Percentiles rank a stretch among this genome's conserved stretches.
phyloP scores from a whole-genome alignment of 1,139 yeast species.

The Diutina neorugosa region DNA sequence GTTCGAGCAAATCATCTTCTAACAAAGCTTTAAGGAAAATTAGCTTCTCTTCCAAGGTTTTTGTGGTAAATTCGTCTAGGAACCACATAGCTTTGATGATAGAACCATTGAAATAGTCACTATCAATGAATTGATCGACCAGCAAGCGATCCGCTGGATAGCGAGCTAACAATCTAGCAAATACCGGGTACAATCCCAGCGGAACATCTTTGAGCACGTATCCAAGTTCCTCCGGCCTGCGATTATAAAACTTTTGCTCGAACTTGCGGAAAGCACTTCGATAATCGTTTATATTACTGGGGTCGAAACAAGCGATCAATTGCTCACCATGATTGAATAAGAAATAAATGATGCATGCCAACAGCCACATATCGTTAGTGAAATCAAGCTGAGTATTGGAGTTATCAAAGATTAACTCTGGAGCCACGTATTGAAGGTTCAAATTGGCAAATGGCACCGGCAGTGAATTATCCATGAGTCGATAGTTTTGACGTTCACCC shows the following conservation, averaged over 20 bases:
- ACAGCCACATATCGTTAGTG: conserved; percentile 72
- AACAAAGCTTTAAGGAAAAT: conserved; percentile 59
- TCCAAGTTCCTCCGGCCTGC: conserved; percentile 33
- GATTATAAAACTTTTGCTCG: conserved; percentile 28
- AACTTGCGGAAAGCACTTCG: conserved; percentile 33
- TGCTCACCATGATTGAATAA: conserved; percentile 42
- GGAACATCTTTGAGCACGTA: conserved; percentile 34
- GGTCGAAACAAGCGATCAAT: conserved; percentile 35
- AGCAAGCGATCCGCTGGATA: conserved; percentile 31
- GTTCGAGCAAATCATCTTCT: conserved; percentile 33
- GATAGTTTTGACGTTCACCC: conserved; percentile 40
- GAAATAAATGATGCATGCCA: conserved; percentile 63
- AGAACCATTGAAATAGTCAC: conserved; percentile 64
- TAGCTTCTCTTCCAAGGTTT: conserved; percentile 52
- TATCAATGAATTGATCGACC: conserved; percentile 39
- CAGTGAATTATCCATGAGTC: conserved; percentile 55
- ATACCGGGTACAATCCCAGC: conserved; percentile 17
- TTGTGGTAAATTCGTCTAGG: conserved; percentile 76
- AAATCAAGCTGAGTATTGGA: conserved; percentile 34
- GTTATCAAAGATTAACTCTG: conserved; percentile 54
- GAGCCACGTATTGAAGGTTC: conserved; percentile 58
- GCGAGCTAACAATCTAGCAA: conserved; percentile 29
- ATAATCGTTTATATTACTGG: conserved; percentile 36
- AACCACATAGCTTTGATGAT: conserved; percentile 73
- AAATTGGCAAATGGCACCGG: conserved; percentile 69